Conservation (phyloP, 768 basidiomycete species). For the Rhizopogon roseolus region DNA sequence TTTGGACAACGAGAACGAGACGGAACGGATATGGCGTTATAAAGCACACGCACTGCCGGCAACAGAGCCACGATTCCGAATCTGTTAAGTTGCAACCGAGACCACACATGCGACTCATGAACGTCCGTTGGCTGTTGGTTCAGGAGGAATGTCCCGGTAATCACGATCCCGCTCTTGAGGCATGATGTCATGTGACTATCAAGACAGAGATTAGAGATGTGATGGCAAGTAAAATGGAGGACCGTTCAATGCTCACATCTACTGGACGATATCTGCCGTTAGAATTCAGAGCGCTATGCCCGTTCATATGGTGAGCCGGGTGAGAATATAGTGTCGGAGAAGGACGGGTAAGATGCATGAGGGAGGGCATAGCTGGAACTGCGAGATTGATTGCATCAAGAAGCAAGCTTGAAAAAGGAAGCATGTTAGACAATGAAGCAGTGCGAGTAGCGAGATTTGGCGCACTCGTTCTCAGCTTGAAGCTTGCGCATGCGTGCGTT, state of each 20-base stretch:
- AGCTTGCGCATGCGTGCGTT: constrained; percentile 23
- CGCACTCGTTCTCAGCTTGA: constrained; percentile 29
- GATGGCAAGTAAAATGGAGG: not conserved
- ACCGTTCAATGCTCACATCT: constrained; percentile 16
- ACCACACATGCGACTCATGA: not conserved
- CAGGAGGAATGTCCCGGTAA: constrained; percentile 3
- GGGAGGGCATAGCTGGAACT: constrained; percentile 26
- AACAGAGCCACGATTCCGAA: too few relatives aligned
- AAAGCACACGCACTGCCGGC: too few relatives aligned
- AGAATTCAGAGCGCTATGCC: constrained; percentile 16
- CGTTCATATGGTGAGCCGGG: constrained; percentile 16
- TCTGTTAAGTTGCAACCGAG: too few relatives aligned
- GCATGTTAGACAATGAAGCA: not conserved
- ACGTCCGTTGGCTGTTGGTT: constrained; percentile 19
- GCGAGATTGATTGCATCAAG: constrained; percentile 29
- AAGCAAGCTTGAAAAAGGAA: constrained; percentile 17
- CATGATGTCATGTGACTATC: constrained; percentile 14
- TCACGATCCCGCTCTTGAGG: constrained; percentile 8
- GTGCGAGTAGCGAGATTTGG: not conserved
- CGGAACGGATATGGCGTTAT: too few relatives aligned
- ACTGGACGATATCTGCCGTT: constrained; percentile 26
- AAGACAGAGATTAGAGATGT: constrained; percentile 1
- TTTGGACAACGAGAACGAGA: too few relatives aligned
- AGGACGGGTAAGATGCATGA: constrained; percentile 25
- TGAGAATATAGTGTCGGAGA: constrained; percentile 18